Evolutionary conservation across 768 basidiomycete species (phyloP).

Genomic region (Ramaria sp.): DNA sequence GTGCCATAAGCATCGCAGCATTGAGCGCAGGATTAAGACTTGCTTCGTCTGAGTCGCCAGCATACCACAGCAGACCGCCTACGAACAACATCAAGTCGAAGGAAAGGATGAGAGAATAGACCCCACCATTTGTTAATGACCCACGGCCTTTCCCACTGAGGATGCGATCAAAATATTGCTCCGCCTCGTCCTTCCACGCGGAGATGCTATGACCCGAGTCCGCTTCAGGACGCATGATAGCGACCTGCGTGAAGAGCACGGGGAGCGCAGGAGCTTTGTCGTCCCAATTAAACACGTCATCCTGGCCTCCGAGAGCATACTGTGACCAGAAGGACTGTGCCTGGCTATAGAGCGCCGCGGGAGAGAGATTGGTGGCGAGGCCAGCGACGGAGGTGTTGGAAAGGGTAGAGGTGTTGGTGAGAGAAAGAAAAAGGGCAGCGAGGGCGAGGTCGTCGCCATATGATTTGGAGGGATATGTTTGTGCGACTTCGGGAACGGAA

Average conservation of each 20-base stretch:
- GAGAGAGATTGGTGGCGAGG: neutral
- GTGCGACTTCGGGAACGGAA: slow-evolving; percentile 51
- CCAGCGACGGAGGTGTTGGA: neutral
- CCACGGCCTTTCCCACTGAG: slow-evolving; percentile 45
- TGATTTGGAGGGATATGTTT: slow-evolving; percentile 59
- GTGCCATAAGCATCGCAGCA: slow-evolving; percentile 69
- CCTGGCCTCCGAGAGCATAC: slow-evolving; percentile 39
- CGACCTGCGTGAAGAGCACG: slow-evolving; percentile 67
- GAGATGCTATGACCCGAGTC: slow-evolving; percentile 35
- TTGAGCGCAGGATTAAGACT: slow-evolving; percentile 83
- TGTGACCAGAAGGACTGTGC: slow-evolving; percentile 51
- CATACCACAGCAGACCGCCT: slow-evolving; percentile 76
- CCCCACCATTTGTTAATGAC: slow-evolving; percentile 50
- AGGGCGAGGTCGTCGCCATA: slow-evolving; percentile 68
- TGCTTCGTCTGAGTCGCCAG: slow-evolving; percentile 73
- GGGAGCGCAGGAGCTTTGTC: slow-evolving; percentile 65
- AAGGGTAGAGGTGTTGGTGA: slow-evolving; percentile 45
- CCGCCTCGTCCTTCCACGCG: slow-evolving; percentile 58
- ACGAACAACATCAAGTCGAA: neutral
- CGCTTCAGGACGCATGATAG: slow-evolving; percentile 41
- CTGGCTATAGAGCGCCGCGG: slow-evolving; percentile 44
- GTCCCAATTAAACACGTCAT: slow-evolving; percentile 83
- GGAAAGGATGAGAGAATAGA: neutral
- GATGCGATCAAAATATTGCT: slow-evolving; percentile 66
- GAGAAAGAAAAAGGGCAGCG: slow-evolving; percentile 66